Conservation (phyloP, 2,329 filamentous ascomycete species). For the Ceratocystis cubensis region DNA sequence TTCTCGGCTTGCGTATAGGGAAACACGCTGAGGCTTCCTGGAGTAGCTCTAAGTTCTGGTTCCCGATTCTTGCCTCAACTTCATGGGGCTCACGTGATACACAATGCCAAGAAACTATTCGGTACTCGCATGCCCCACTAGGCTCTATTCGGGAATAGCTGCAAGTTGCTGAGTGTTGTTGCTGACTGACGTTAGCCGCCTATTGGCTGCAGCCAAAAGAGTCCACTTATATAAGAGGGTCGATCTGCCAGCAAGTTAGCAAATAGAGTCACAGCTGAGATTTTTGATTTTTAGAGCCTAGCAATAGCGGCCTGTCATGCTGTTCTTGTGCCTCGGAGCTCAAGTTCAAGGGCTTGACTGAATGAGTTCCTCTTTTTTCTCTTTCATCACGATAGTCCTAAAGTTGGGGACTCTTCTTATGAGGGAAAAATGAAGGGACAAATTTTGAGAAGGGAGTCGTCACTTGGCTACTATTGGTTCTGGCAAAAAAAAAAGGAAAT, state of each 20-base stretch:
- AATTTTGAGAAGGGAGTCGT: too few relatives aligned
- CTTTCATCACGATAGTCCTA: neutral
- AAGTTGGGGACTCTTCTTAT: too few relatives aligned
- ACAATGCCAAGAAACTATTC: neutral
- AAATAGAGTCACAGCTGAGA: neutral
- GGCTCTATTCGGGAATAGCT: neutral
- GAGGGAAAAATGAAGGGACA: too few relatives aligned
- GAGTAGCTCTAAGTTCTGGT: neutral
- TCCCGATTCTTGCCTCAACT: neutral
- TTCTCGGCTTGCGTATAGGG: neutral
- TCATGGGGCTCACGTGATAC: neutral
- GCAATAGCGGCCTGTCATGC: too few relatives aligned
- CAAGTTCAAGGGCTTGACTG: neutral
- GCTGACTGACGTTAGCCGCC: neutral
- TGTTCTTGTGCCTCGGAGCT: too few relatives aligned
- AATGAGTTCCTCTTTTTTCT: neutral
- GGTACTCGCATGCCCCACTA: constrained; percentile 18
- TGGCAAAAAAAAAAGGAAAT: too few relatives aligned
- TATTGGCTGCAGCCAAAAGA: neutral
- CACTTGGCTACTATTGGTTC: too few relatives aligned
- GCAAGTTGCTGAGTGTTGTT: constrained; percentile 7
- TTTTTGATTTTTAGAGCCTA: neutral
- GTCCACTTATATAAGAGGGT: neutral
- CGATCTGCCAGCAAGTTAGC: neutral
- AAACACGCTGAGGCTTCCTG: neutral